A percentile compares a stretch with the other conserved stretches of the same genome.
These are phyloP conservation scores for Elasticomyces elasticus DNA, from an alignment of 495 filamentous ascomycete genomes.

Conservation along the genomic window DNA sequence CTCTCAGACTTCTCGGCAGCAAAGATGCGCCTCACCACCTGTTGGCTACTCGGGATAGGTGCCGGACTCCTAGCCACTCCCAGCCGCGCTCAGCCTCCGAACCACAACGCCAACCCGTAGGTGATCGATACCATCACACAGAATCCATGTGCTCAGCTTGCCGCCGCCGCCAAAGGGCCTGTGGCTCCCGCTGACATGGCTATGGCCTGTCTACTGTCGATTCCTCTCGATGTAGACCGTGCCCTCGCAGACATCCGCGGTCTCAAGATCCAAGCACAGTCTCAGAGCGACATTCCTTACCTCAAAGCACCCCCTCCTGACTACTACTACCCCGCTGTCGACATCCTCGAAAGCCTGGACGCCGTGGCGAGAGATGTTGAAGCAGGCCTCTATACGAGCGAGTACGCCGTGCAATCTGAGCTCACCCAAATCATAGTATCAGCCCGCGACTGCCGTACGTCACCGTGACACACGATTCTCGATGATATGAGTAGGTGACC, in stretches of 20 bases:
- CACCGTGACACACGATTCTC: too few species aligned
- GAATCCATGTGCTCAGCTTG: too few species aligned
- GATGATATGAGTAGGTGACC: too few species aligned
- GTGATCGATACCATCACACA: too few species aligned
- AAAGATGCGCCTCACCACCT: too few species aligned
- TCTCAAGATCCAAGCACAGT: constrained; percentile 5
- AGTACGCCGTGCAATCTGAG: constrained; percentile 44
- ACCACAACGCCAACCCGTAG: too few species aligned
- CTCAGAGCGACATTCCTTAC: constrained; percentile 35
- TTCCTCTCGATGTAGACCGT: constrained; percentile 1
- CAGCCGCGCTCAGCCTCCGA: too few species aligned
- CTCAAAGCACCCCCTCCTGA: constrained; percentile 36
- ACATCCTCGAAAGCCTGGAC: constrained; percentile 35
- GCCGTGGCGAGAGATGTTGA: constrained; percentile 23
- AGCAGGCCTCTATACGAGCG: constrained; percentile 31
- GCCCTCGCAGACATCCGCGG: too few species aligned
- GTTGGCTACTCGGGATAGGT: too few species aligned
- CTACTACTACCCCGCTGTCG: constrained; percentile 32
- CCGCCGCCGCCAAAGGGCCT: too few species aligned
- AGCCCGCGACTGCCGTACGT: constrained; percentile 45
- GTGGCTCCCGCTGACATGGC: constrained; percentile 1
- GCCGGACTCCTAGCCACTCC: too few species aligned
- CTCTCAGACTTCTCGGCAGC: too few species aligned
- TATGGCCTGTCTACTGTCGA: constrained; percentile 3
- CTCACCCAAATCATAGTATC: constrained; percentile 34